Evolutionary conservation across 2,329 filamentous ascomycete genomes (phyloP).

Genomic region (Colletotrichum liriopes): DNA sequence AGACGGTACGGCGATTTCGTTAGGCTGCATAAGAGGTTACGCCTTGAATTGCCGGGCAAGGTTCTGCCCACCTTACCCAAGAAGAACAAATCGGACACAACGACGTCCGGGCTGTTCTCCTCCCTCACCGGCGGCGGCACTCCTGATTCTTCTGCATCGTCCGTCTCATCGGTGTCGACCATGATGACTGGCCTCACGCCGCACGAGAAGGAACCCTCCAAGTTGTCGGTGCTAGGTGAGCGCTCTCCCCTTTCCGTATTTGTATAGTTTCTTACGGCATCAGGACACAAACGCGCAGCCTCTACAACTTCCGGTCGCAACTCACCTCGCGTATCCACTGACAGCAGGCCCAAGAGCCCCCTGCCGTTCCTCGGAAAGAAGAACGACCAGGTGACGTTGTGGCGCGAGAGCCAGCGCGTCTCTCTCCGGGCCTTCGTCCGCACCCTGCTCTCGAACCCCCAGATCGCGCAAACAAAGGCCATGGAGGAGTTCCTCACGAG

Average conservation of each 20-base stretch:
- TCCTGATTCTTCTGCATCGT: conserved; percentile 83
- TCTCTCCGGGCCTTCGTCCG: conserved; percentile 93
- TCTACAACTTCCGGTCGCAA: conserved; percentile 55
- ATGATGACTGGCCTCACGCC: conserved; percentile 62
- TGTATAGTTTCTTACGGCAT: conserved; percentile 42
- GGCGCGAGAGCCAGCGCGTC: conserved; percentile 91
- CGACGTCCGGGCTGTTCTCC: conserved; percentile 71
- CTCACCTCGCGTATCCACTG: conserved; percentile 63
- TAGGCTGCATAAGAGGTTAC: conserved; percentile 83
- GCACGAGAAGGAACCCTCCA: conserved; percentile 52
- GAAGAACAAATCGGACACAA: conserved; percentile 89
- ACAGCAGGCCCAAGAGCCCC: conserved; percentile 55
- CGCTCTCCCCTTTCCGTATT: conserved; percentile 1
- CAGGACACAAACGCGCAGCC: conserved; percentile 48
- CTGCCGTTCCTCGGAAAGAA: conserved; percentile 49
- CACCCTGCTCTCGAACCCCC: conserved; percentile 85
- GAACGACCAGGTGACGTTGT: conserved; percentile 64
- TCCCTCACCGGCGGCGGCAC: conserved; percentile 69
- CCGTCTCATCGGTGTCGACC: conserved; percentile 85
- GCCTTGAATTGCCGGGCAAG: conserved; percentile 91
- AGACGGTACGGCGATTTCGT: conserved; percentile 92
- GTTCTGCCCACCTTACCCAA: conserved; percentile 88
- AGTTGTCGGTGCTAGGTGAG: conserved; percentile 61
- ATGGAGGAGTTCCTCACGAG: conserved; percentile 87
- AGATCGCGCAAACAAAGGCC: conserved; percentile 85